Evolutionary conservation across 345 rosid genomes (phyloP).

Genomic region (Draba incana): DNA sequence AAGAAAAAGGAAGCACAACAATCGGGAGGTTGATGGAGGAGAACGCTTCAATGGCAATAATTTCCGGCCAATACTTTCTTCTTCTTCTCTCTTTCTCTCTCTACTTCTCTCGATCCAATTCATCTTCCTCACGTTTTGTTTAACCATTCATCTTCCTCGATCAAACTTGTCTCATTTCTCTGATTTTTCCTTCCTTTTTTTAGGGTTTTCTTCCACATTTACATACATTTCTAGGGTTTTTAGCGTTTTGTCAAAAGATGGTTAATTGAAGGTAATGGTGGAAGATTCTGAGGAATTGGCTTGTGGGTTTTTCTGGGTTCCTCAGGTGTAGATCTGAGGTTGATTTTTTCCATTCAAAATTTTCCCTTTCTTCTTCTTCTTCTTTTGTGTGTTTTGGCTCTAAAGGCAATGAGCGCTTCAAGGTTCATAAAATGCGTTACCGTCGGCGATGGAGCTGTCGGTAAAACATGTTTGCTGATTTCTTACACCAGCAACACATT

Average conservation of each 20-base stretch:
- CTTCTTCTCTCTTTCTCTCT: constrained; percentile 32
- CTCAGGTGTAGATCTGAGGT: constrained; percentile 44
- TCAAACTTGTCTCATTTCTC: background rate
- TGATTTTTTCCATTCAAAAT: background rate
- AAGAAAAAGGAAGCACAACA: constrained; percentile 18
- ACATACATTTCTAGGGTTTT: constrained; percentile 30
- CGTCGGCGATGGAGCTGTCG: constrained; percentile 47
- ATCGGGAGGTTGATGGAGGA: constrained; percentile 35
- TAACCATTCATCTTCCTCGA: background rate
- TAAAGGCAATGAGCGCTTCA: constrained; percentile 40
- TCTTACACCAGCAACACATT: constrained; percentile 43
- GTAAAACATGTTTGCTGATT: constrained; percentile 40
- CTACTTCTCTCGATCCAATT: constrained; percentile 31
- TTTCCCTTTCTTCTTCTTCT: background rate
- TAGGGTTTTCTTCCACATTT: constrained; percentile 15
- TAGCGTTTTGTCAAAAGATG: background rate
- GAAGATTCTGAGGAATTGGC: constrained; percentile 3
- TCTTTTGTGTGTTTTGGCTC: background rate
- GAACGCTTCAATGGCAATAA: constrained; percentile 45
- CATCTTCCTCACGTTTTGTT: constrained; percentile 34
- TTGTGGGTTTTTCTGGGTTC: constrained; percentile 28
- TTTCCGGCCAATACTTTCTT: constrained; percentile 33
- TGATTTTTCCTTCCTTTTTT: background rate
- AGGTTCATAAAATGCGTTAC: constrained; percentile 42
- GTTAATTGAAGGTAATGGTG: constrained; percentile 16